Evolutionary conservation across 495 filamentous ascomycete species (phyloP), one percentile per base, ranked within the genome.

Genomic region (Podospora bellae-mahoneyi): DNA sequence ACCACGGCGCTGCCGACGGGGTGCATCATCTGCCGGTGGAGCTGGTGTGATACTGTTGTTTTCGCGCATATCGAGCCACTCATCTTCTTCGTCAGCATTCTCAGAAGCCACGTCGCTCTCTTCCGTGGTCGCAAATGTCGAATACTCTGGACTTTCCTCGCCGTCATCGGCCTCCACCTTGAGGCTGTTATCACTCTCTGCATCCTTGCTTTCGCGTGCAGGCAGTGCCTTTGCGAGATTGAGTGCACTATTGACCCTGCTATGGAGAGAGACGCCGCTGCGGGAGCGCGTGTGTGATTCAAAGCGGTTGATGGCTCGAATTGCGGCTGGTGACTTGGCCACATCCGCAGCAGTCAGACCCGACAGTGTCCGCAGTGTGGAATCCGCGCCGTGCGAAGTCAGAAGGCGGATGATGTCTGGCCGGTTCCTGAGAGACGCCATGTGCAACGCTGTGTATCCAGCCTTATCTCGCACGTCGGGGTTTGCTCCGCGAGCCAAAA

Each of bases 361-460:
- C 62, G 87, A 86, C 20, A 90, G 77, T 74, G 87, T 95, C 67
- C 89, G 87, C 28, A 91, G 76, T 59, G 82, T 88, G 19, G 90
- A 85, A 76, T 92, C 89, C 6, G 91, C 92, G 20, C 92, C 90
- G 32, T 86, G 85, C 27, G 89, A 81, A 62, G 94, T 85, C 34
- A 97, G 86, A 20, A 89, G 86, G 64, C 89, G 85, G 10, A 95
- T 85, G 69, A 96, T 93, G 68, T 93, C 87, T 19, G 85, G 80
- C 73, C 92, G 88, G 48, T 89, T 86, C 76, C 88, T 88, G 70
- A 96, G 82, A n/a, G 91, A 88, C 32, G 93, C 93, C 71, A 94
- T 83, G 73, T 95, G 92, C 82, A 96, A 88, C 13, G 93, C 88
- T 13, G 91, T 91, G 76, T 92, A 94, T 30, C 93, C 93, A 62